A percentile compares a stretch with the other conserved stretches of the same genome.
Conservation (phyloP, 75 land plant species). For the Ceratopteris richardii region DNA sequence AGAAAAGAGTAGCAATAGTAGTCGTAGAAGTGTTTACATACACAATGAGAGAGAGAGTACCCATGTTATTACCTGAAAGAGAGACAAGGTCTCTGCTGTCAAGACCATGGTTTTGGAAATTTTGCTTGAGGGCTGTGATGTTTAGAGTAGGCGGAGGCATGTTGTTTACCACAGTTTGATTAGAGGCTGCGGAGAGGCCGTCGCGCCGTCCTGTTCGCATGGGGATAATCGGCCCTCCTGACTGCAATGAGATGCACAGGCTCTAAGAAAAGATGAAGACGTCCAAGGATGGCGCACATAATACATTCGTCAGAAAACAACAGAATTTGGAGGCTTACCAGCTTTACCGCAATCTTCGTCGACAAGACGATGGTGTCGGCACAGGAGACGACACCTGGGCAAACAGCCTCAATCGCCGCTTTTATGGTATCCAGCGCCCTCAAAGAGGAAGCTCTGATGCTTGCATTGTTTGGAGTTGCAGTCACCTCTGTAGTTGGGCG, state of each 20-base stretch:
- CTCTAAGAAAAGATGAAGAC: conserved; percentile 1
- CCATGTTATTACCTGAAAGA: conserved; percentile 11
- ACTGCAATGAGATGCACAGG: too few relatives aligned
- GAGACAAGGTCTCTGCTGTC: conserved; percentile 9
- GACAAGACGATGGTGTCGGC: conserved; percentile 57
- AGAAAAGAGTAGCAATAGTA: too few relatives aligned
- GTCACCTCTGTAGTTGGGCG: conserved; percentile 14
- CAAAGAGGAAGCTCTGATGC: conserved; percentile 8
- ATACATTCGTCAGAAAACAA: too few relatives aligned
- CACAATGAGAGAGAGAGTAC: conserved; percentile 5
- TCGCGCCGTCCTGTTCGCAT: conserved; percentile 67
- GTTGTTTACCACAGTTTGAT: conserved; percentile 5
- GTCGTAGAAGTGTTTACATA: too few relatives aligned
- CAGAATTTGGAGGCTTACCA: too few relatives aligned
- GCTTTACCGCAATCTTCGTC: conserved; percentile 38
- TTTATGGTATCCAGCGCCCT: conserved; percentile 51
- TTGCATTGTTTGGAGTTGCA: neutral
- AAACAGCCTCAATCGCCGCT: conserved; percentile 28
- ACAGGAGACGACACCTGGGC: conserved; percentile 58
- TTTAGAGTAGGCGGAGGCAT: conserved; percentile 8
- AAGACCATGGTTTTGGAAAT: neutral
- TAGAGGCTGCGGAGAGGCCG: conserved; percentile 18
- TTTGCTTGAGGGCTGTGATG: neutral
- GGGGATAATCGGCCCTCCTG: conserved; percentile 70
- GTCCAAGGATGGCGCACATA: conserved; percentile 9